phyloP scores from a whole-genome alignment of 2,329 filamentous ascomycete species.

The Arthrobotrys pseudoclavata region DNA sequence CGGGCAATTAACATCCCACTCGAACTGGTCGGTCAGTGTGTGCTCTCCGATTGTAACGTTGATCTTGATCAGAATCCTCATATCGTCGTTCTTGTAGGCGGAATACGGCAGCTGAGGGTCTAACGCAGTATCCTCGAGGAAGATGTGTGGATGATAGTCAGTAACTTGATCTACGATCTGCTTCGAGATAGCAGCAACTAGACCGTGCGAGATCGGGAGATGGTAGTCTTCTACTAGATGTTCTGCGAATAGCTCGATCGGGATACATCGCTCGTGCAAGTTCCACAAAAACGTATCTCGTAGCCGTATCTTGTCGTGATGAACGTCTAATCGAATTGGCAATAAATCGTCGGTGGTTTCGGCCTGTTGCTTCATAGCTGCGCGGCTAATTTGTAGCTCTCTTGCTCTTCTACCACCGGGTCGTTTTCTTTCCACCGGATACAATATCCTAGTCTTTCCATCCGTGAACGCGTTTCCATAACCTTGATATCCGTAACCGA shows the following conservation, averaged over 20 bases:
- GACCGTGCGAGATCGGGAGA: conserved; percentile 77
- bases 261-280: conserved; percentile 86
- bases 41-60: conserved; percentile 98
- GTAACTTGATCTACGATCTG: conserved; percentile 88
- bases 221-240: conserved; percentile 88
- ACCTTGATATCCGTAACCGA: conserved; percentile 83
- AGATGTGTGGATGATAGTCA: conserved; percentile 94
- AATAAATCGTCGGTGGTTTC: conserved; percentile 93
- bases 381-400: conserved; percentile 79
- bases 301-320: conserved; percentile 94
- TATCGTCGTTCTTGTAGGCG: conserved; percentile 98
- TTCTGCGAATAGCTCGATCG: conserved; percentile 84
- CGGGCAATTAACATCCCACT: conserved; percentile 98
- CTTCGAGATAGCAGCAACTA: conserved; percentile 76
- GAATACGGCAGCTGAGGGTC: conserved; percentile 91
- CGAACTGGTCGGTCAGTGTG: conserved; percentile 95
- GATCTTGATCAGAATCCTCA: conserved; percentile 94
- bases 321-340: conserved; percentile 90
- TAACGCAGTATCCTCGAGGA: conserved; percentile 87
- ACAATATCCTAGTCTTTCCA: conserved; percentile 78
- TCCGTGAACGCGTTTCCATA: conserved; percentile 91
- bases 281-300: conserved; percentile 99
- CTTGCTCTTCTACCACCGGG: conserved; percentile 82
- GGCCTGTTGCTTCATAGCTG: conserved; percentile 85
- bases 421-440: conserved; percentile 81